phyloP scores from a whole-genome alignment of 495 filamentous ascomycete genomes.

The Immersiella caudata region DNA sequence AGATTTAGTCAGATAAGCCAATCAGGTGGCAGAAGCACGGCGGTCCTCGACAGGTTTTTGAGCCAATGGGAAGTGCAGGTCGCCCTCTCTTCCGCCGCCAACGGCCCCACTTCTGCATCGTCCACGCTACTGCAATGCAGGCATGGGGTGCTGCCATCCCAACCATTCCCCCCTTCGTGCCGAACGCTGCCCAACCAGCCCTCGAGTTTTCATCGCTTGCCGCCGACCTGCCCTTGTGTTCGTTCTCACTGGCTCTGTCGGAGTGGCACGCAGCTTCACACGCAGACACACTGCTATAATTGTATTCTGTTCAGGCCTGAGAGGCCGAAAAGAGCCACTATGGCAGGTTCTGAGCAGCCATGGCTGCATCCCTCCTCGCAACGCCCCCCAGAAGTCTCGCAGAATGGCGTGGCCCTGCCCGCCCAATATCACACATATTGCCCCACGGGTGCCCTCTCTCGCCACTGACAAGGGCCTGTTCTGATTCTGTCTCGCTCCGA shows the following conservation, averaged over 20 bases:
- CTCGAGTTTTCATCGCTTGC: constrained; percentile 40
- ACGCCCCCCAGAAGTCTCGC: background rate
- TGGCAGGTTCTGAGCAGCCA: constrained; percentile 9
- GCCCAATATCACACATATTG: constrained; percentile 23
- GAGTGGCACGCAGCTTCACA: constrained; percentile 28
- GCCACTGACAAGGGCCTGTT: background rate
- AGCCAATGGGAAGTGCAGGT: constrained; percentile 32
- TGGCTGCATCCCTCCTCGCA: constrained; percentile 1
- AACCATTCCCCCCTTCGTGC: constrained; percentile 30
- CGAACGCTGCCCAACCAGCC: constrained; percentile 46
- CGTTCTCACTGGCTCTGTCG: constrained; percentile 24
- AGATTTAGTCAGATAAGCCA: constrained; percentile 27
- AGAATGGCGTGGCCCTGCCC: constrained; percentile 2
- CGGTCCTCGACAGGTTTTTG: constrained; percentile 39
- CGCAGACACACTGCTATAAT: constrained; percentile 42
- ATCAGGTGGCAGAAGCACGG: constrained; percentile 25
- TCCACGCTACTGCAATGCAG: constrained; percentile 9
- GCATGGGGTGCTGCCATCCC: constrained; percentile 9
- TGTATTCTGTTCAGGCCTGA: constrained; percentile 26
- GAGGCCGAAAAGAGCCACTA: constrained; percentile 16
- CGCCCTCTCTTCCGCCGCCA: constrained; percentile 18
- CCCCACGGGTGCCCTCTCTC: constrained; percentile 2
- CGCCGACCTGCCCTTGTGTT: constrained; percentile 30
- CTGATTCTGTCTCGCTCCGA: background rate
- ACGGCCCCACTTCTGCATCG: constrained; percentile 19